Evolutionary conservation across 441 rosid species (phyloP).

Genomic region (Erodium texanum): DNA sequence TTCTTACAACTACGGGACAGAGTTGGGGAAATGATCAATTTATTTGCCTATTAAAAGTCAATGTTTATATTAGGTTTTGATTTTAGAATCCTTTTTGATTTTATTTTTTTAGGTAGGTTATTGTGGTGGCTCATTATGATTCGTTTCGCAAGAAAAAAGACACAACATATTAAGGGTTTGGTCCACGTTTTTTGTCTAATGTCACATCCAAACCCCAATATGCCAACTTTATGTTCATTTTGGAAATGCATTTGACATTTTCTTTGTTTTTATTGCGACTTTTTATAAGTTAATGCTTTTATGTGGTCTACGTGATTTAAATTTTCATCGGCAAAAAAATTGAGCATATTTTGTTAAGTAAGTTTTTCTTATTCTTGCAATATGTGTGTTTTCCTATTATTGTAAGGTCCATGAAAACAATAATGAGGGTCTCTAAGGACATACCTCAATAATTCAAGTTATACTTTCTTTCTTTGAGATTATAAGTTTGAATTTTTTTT

Average conservation of each 20-base stretch:
- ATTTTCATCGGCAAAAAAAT: too few relatives aligned
- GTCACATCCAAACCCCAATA: background rate
- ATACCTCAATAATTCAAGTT: too few relatives aligned
- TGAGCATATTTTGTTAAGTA: too few relatives aligned
- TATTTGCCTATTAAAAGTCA: background rate
- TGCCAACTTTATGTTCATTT: background rate
- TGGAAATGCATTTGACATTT: background rate
- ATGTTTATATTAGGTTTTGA: too few relatives aligned
- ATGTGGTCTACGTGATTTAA: too few relatives aligned
- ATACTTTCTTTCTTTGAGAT: too few relatives aligned
- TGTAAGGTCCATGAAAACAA: too few relatives aligned
- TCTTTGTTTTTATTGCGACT: background rate
- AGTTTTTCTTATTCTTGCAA: too few relatives aligned
- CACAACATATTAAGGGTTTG: background rate
- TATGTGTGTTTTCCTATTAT: too few relatives aligned
- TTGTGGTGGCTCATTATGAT: background rate
- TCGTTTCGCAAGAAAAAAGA: background rate
- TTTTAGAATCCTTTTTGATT: background rate
- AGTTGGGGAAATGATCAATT: background rate
- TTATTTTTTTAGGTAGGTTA: background rate
- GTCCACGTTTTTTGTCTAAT: background rate
- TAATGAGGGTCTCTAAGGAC: too few relatives aligned
- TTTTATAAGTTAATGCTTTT: too few relatives aligned
- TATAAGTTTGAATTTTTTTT: too few relatives aligned
- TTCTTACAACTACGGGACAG: background rate